Conservation (phyloP, 2,329 filamentous ascomycete genomes). For the Seiridium cupressi region DNA sequence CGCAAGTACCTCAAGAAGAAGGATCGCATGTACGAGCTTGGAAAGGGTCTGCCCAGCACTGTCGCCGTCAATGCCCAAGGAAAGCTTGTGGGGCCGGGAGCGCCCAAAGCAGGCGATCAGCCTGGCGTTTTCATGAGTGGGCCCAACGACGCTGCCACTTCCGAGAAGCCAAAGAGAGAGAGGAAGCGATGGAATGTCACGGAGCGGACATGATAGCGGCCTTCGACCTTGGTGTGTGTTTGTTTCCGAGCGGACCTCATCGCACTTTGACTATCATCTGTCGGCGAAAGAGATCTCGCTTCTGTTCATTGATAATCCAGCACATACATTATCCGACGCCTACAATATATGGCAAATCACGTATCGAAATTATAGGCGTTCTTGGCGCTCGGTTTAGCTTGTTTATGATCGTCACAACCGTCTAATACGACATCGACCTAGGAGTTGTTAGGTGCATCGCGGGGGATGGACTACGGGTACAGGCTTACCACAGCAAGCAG, state of each 20-base stretch:
- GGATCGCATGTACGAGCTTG: conserved; percentile 54
- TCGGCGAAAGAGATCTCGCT: too few relatives aligned
- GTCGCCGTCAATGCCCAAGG: conserved; percentile 31
- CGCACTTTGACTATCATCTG: background rate
- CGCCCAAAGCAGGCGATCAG: conserved; percentile 22
- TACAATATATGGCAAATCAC: background rate
- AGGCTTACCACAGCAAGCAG: too few relatives aligned
- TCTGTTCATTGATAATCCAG: background rate
- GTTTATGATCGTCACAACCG: background rate
- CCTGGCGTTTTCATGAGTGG: conserved; percentile 37
- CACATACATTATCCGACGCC: background rate
- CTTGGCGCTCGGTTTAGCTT: background rate
- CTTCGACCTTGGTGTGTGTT: background rate
- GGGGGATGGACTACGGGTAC: too few relatives aligned
- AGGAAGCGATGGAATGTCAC: conserved; percentile 48
- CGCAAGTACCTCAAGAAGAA: conserved; percentile 70
- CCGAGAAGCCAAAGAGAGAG: conserved; percentile 37
- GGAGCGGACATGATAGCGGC: conserved; percentile 35
- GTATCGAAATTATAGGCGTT: background rate
- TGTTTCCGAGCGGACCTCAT: background rate
- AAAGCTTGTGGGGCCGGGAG: conserved; percentile 24
- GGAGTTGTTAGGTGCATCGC: too few relatives aligned
- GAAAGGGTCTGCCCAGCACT: conserved; percentile 39
- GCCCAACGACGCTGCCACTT: conserved; percentile 26
- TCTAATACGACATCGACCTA: too few relatives aligned